Conservation (phyloP, 2,329 filamentous ascomycete species). For the Microdochium bolleyi region DNA sequence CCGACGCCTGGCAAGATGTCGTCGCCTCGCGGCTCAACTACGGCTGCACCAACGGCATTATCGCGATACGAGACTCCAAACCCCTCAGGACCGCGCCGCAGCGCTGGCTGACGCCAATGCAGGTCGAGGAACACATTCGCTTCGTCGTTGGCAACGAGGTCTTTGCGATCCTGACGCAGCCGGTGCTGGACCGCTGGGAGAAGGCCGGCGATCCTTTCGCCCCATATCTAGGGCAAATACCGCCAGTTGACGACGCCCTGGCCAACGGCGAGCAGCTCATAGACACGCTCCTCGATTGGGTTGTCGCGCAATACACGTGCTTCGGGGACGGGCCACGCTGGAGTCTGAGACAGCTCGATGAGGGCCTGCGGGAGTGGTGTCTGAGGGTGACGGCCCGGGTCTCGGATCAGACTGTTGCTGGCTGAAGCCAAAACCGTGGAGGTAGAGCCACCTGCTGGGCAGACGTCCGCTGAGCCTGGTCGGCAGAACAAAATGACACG, state of each 20-base stretch:
- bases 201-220: background rate
- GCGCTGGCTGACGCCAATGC: background rate
- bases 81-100: background rate
- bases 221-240: background rate
- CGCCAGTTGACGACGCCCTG: background rate
- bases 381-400: background rate
- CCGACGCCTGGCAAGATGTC: background rate
- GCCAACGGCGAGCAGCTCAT: background rate
- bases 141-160: background rate
- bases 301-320: background rate
- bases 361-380: background rate
- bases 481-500: too few relatives aligned
- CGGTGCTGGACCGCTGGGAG: slow-evolving; percentile 3
- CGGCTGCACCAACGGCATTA: background rate
- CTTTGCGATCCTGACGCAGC: background rate
- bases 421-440: too few relatives aligned
- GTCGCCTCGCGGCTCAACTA: background rate
- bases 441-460: too few relatives aligned
- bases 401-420: background rate
- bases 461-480: too few relatives aligned
- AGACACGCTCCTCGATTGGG: slow-evolving; percentile 1
- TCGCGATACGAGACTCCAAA: background rate
- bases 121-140: background rate
- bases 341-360: background rate
- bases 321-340: slow-evolving; percentile 2